phyloP scores from a whole-genome alignment of 495 filamentous ascomycete species.

The Daldinia bambusicola region DNA sequence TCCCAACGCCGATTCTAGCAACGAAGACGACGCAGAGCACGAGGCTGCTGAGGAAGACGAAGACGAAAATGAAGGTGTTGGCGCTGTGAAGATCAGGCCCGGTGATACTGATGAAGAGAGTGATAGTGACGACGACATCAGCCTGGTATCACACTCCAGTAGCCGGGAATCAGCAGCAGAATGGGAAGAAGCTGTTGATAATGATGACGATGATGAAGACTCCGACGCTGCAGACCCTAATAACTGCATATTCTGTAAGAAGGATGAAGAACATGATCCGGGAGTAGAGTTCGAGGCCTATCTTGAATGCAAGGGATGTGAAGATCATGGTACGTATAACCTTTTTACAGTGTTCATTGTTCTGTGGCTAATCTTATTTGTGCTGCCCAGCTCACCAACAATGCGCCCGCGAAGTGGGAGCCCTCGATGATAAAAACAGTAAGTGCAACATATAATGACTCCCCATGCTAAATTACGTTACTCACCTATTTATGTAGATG shows the following conservation, averaged over 20 bases:
- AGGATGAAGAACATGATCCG: constrained; percentile 88
- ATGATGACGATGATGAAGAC: constrained; percentile 74
- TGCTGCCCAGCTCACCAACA: constrained; percentile 81
- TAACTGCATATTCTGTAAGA: constrained; percentile 79
- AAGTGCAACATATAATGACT: constrained; percentile 18
- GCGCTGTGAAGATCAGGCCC: constrained; percentile 76
- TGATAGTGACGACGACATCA: constrained; percentile 47
- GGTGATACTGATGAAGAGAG: constrained; percentile 62
- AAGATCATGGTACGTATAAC: constrained; percentile 81
- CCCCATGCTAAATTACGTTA: constrained; percentile 29
- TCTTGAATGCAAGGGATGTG: constrained; percentile 81
- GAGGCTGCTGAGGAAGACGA: constrained; percentile 57
- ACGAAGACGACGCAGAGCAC: constrained; percentile 54
- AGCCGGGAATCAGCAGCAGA: constrained; percentile 67
- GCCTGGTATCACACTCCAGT: constrained; percentile 58
- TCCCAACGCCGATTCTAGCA: constrained; percentile 33
- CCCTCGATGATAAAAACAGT: constrained; percentile 62
- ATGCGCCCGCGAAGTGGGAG: constrained; percentile 84
- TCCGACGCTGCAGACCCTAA: constrained; percentile 67
- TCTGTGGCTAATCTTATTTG: constrained; percentile 53
- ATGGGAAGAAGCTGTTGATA: constrained; percentile 73
- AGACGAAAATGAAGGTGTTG: constrained; percentile 71
- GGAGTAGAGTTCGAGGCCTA: constrained; percentile 88
- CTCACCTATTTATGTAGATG: constrained; percentile 56
- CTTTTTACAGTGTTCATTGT: constrained; percentile 41